Conservation (phyloP, 164 flowering plant species). For the Houttuynia cordata region DNA sequence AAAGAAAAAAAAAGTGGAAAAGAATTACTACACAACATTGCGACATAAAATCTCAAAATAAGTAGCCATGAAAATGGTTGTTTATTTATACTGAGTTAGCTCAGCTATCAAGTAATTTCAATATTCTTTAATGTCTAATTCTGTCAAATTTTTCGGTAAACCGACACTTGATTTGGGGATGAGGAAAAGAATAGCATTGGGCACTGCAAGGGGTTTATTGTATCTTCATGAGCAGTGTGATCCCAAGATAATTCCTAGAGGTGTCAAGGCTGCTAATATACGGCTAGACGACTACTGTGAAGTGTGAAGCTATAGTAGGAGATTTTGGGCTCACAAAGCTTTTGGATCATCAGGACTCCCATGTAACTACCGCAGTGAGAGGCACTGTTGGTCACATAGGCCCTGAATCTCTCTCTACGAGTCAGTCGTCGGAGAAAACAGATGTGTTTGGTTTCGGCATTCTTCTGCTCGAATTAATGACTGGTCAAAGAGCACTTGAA, state of each 20-base stretch:
- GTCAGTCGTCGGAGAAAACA: constrained; percentile 88
- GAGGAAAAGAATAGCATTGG: constrained; percentile 75
- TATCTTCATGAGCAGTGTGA: constrained; percentile 95
- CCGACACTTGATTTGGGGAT: constrained; percentile 70
- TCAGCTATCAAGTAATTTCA: neutral
- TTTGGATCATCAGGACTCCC: constrained; percentile 85
- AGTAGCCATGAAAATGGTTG: neutral
- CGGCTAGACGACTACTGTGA: constrained; percentile 80
- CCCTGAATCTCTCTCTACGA: constrained; percentile 82
- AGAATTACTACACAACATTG: neutral
- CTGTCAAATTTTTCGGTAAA: constrained; percentile 28
- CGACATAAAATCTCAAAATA: no score
- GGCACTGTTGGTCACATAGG: constrained; percentile 92
- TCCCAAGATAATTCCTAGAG: constrained; percentile 87
- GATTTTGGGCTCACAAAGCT: constrained; percentile 94
- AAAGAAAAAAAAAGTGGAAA: neutral
- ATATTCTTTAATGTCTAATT: neutral
- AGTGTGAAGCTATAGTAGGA: constrained; percentile 91
- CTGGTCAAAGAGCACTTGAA: constrained; percentile 80
- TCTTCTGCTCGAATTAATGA: constrained; percentile 75
- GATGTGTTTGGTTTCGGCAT: constrained; percentile 93
- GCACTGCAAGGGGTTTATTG: constrained; percentile 73
- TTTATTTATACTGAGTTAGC: neutral
- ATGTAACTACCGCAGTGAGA: constrained; percentile 87
- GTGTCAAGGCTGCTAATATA: constrained; percentile 89